phyloP scores from a whole-genome alignment of 1,284 basidiomycete species.

The Malassezia globosa region DNA sequence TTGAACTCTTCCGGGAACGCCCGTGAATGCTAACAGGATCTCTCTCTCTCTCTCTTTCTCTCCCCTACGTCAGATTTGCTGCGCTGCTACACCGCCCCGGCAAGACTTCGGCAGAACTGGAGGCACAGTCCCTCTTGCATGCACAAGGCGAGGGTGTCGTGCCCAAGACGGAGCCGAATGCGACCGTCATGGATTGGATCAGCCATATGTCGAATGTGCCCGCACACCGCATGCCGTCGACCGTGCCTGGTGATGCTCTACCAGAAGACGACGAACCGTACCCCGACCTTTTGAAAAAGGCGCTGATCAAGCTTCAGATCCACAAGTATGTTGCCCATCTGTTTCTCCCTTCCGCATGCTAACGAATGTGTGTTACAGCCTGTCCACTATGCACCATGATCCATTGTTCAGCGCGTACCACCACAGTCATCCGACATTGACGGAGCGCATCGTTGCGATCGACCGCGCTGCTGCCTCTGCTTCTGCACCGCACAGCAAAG shows the following conservation, averaged over 20 bases:
- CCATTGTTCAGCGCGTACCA: slow-evolving; percentile 42
- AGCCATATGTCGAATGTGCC: no score
- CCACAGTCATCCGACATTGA: slow-evolving; percentile 40
- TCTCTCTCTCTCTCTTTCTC: no score
- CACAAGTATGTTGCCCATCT: slow-evolving; percentile 27
- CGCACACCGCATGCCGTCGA: no score
- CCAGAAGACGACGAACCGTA: slow-evolving; percentile 31
- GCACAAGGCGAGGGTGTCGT: no score
- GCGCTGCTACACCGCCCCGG: no score
- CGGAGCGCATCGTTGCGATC: slow-evolving; percentile 35
- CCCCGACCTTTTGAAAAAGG: slow-evolving; percentile 29
- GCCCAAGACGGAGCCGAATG: no score
- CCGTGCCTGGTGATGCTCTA: no score
- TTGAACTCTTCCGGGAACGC: no score
- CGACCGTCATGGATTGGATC: no score
- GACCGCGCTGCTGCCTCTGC: neutral
- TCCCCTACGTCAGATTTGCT: no score
- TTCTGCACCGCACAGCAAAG: neutral
- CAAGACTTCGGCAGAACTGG: neutral
- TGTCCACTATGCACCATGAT: slow-evolving; percentile 45
- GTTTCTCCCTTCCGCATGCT: neutral
- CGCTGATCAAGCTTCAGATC: slow-evolving; percentile 42
- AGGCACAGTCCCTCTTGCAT: neutral
- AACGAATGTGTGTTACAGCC: slow-evolving; percentile 17
- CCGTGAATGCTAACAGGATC: no score